Evolutionary conservation across 768 basidiomycete species (phyloP), one percentile per base, ranked within the genome.

Genomic region (Butyriboletus loyo): DNA sequence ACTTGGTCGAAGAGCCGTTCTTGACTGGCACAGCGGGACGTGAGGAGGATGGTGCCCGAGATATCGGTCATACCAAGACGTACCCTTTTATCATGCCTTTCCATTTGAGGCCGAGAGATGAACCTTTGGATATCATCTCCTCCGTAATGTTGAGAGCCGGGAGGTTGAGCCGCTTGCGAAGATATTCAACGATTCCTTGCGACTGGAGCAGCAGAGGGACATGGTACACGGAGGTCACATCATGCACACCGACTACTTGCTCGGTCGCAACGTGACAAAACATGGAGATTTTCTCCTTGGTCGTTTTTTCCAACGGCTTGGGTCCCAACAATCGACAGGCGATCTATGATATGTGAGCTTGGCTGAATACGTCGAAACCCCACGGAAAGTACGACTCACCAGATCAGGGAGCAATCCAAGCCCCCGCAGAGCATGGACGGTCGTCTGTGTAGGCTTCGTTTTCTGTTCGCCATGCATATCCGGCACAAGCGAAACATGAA

Each of bases 381-480:
- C 4, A 27, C 35, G 21, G 27, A 46, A 31, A 30, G 40, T 8
- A 15, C 9, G 19, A 74, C 87, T 45, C 54, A 93, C 93, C 61
- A 99, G 70, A 72, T 99, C 96, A 41, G 96, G 95, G 11, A 93
- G 80, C 5, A 99, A 76, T 59, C 96, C 96, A 17, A 98, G 79
- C 5, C 96, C 95, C 43, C 96, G 82, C 39, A 98, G 73, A 47
- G 92, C 94, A 61, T 96, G 89, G 11, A 98, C 90, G 17, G 93
- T 96, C 15, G 95, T 96, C 70, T 99, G 96, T 0, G 96, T 99
- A 1, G 96, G 96, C 68, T 99, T 99, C 8, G 96, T 99, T 73
- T 99, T 99, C 66, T 98, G 96, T 70, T 99, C 96, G 50, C 96
- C 96, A 49, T 97, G 93, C 79, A 99, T 92, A 64, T 97, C 92